Conservation (phyloP, 2,329 filamentous ascomycete genomes). For the Ceratocystis alfenasii region DNA sequence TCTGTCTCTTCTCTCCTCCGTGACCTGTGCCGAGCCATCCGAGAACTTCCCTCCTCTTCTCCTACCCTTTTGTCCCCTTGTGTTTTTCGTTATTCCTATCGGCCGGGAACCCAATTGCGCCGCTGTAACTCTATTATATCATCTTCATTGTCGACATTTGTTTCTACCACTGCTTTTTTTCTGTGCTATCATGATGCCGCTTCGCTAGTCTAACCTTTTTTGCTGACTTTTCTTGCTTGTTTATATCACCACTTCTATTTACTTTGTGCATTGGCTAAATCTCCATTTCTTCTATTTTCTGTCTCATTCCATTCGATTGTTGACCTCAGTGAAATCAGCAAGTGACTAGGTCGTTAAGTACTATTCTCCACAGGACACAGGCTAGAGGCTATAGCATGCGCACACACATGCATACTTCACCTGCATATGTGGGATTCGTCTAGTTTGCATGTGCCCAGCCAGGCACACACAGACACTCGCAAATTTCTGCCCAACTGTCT, state of each 20-base stretch:
- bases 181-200: neutral
- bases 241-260: constrained; percentile 9
- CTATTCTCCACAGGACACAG: neutral
- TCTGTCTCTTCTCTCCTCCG: constrained; percentile 9
- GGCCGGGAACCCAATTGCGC: constrained; percentile 17
- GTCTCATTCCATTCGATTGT: no score
- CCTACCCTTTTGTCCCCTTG: constrained; percentile 15
- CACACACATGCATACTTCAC: neutral
- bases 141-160: constrained; percentile 6
- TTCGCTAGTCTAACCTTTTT: neutral
- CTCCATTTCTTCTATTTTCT: neutral
- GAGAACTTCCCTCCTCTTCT: constrained; percentile 12
- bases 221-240: neutral
- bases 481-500: constrained; percentile 6
- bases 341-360: neutral
- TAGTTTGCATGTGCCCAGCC: neutral
- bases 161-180: neutral
- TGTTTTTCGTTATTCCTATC: constrained; percentile 14
- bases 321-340: neutral
- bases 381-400: neutral
- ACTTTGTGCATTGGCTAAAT: neutral
- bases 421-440: neutral
- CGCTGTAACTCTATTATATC: constrained; percentile 20
- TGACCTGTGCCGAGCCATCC: neutral
- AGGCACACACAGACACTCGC: constrained; percentile 1